Base-by-base conservation (phyloP, 2,329 filamentous ascomycete genomes). In the Beauveria brongniartii region DNA sequence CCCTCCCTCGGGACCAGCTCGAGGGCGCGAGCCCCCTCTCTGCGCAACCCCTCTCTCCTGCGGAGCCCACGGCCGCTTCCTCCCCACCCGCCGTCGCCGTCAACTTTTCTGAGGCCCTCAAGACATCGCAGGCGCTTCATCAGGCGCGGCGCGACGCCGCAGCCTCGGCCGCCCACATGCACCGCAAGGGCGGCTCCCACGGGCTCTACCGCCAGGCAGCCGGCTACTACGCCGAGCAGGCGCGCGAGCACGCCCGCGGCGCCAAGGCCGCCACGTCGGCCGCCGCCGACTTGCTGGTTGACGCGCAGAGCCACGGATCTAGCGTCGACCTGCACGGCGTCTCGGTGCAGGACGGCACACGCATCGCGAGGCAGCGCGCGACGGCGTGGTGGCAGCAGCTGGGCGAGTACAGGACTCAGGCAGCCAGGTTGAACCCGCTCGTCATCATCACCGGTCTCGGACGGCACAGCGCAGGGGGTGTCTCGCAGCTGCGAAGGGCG, bases 261-360 rank as follows among this genome's bases (percentile, higher is more conserved):
- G 82, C 86, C 2, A 81, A 82, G 63, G 76, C 77, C 20, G 81
- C 85, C n/a, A 78, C 78, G 20, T 85, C 85, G n/a, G 78, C 78
- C 0, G 86, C 86, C 1, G 90, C 91, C 1, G 88, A 94, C 67
- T 74, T 82, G 0, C 78, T 88, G 3, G 92, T 93, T 1, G 80
- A 86, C 12, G 70, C 75, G 10, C 88, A 92, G 69, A 92, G 90
- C 55, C 80, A 79, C 0, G 63, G 71, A 1, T 78, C 74, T 1
- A 76, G 80, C 22, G 78, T 95, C 8, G 93, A 97, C 72, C 77
- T 97, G 28, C 93, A 97, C 71, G 91, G 91, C 6, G 85, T 96
- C 5, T 86, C 81, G 50, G 92, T 97, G 1, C 79, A 85, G 54
- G 90, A 96, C 71, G 93, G 89, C 1, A 85, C 92, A 34, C 80